These are phyloP conservation scores for Ogataea neopini DNA, from an alignment of 805 yeast genomes.

Conservation along the genomic window DNA sequence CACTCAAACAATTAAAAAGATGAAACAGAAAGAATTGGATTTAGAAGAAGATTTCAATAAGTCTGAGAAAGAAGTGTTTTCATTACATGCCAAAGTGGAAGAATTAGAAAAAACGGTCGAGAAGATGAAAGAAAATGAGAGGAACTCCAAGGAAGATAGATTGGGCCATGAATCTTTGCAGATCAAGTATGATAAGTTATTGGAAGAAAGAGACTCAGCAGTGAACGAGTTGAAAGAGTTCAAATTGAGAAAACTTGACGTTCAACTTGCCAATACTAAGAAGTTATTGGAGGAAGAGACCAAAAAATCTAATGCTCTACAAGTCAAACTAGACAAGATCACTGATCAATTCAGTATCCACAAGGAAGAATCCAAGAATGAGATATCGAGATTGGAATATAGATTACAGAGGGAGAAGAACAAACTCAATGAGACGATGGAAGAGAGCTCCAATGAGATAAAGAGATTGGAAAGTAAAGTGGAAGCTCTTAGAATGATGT, in stretches of 20 bases:
- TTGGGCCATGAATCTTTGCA: conserved; percentile 28
- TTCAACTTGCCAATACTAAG: conserved; percentile 36
- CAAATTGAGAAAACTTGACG: conserved; percentile 36
- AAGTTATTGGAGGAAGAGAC: conserved; percentile 38
- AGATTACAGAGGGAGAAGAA: conserved; percentile 32
- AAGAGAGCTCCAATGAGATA: conserved; percentile 46
- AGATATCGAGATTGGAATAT: conserved; percentile 29
- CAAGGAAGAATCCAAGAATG: conserved; percentile 28
- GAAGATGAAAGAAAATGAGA: conserved; percentile 21
- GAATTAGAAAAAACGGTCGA: conserved; percentile 33
- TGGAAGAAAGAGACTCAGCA: conserved; percentile 26
- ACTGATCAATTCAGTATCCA: conserved; percentile 22
- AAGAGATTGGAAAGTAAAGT: conserved; percentile 64
- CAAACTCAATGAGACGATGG: conserved; percentile 28
- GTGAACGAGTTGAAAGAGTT: conserved; percentile 34
- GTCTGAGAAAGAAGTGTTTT: conserved; percentile 30
- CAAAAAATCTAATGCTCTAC: conserved; percentile 25
- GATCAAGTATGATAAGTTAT: conserved; percentile 25
- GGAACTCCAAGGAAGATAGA: conserved; percentile 35
- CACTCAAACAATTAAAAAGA: conserved; percentile 62
- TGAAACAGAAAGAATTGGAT: conserved; percentile 48
- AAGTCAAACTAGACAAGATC: conserved; percentile 24
- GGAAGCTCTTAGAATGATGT: conserved; percentile 64
- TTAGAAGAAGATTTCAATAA: conserved; percentile 38
- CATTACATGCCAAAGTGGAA: conserved; percentile 29